Percentiles rank a stretch among this genome's conserved stretches.
These are phyloP conservation scores for Didymella arachidicola DNA, from an alignment of 2,329 filamentous ascomycete genomes.

Conservation along the genomic window DNA sequence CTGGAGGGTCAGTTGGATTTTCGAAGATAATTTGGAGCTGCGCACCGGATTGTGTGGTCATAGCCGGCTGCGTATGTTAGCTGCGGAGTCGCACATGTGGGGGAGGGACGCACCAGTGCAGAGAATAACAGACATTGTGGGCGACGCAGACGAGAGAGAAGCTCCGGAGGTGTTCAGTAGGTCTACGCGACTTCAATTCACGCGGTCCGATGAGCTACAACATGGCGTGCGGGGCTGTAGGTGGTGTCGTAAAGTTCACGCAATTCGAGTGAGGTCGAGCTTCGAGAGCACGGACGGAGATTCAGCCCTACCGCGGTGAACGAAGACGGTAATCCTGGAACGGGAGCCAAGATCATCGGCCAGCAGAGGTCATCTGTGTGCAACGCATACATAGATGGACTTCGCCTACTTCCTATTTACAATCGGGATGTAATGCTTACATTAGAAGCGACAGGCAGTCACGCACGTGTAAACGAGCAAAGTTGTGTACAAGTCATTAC, in stretches of 20 bases:
- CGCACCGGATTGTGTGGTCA: conserved; percentile 77
- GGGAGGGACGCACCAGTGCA: conserved; percentile 65
- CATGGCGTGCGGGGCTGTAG: conserved; percentile 6
- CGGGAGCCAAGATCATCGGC: too few relatives aligned
- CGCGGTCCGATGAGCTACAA: conserved; percentile 2
- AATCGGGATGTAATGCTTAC: too few relatives aligned
- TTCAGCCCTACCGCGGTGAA: conserved; percentile 28
- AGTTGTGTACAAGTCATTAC: background rate
- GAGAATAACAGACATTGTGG: conserved; percentile 69
- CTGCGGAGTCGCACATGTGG: conserved; percentile 21
- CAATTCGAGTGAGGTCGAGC: conserved; percentile 16
- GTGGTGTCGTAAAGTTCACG: background rate
- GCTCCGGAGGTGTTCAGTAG: background rate
- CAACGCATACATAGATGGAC: too few relatives aligned
- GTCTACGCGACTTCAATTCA: conserved; percentile 12
- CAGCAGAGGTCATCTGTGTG: too few relatives aligned
- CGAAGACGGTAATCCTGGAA: conserved; percentile 4
- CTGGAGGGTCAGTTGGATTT: conserved; percentile 55
- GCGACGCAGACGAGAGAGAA: background rate
- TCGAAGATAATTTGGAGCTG: conserved; percentile 4
- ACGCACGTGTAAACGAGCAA: background rate
- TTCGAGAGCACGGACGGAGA: conserved; percentile 11
- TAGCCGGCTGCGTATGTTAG: conserved; percentile 66
- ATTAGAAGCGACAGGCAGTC: background rate
- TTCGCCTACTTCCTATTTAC: too few relatives aligned